Conservation (phyloP, 257 asterid genomes). For the Cinchona pubescens region DNA sequence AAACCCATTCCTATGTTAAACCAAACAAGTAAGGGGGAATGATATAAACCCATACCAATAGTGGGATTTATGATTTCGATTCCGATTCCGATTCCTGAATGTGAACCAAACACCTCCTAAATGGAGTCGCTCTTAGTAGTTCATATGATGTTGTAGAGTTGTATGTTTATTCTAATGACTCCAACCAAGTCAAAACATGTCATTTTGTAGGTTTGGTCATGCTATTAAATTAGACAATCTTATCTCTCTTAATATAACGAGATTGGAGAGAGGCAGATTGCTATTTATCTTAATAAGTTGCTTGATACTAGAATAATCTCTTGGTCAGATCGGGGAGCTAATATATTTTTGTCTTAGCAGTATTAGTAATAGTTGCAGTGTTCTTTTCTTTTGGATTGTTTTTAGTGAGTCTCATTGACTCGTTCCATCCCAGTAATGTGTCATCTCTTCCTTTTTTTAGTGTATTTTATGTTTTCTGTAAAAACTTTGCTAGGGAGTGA, state of each 20-base stretch:
- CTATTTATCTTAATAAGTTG: background rate
- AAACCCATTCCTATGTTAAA: too few species aligned
- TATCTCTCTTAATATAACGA: background rate
- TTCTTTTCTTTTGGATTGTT: background rate
- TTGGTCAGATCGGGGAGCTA: background rate
- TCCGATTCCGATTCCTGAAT: too few species aligned
- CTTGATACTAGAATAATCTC: background rate
- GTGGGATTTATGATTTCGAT: too few species aligned
- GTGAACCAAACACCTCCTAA: too few species aligned
- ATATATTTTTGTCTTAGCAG: background rate
- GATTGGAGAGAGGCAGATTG: background rate
- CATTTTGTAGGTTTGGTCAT: background rate
- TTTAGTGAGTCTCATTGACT: background rate
- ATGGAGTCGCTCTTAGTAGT: too few species aligned
- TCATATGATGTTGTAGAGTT: background rate
- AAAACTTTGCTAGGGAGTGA: background rate
- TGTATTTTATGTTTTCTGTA: background rate
- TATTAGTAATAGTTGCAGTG: background rate
- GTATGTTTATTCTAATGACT: background rate
- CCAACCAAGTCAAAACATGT: background rate
- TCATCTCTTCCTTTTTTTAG: background rate
- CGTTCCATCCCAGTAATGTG: background rate
- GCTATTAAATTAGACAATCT: background rate
- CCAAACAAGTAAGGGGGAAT: too few species aligned
- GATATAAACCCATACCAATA: too few species aligned